Base-by-base conservation (phyloP, 164 flowering plant genomes). In the Chimonanthus praecox region DNA sequence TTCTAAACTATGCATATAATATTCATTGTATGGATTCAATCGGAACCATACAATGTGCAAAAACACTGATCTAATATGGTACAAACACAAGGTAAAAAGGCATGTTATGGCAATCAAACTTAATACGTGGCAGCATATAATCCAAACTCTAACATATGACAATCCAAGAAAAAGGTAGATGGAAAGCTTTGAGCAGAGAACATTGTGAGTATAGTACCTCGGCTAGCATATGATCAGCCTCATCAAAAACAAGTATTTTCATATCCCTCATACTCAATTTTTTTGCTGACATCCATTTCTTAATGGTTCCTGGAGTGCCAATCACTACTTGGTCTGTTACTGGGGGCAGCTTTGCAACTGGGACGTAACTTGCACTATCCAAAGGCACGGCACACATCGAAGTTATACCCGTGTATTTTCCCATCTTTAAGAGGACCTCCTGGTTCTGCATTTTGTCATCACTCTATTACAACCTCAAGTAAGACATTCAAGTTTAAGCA, bases 171-270 rank as follows among this genome's bases (percentile, higher is more conserved):
- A 15, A 51, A 9, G 9, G 4, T 51, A 51, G 58, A 51, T 51
- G 9, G 58, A 5, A 51, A 51, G 58, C 13, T 51, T 9, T 5
- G 9, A 51, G 58, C 13, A 33, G 33, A 33, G 33, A 33, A 33
- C 33, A 33, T 33, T 33, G 33, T 33, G 33, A 33, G 33, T 33
- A 13, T 21, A 47, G 7, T 47, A 93, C 99, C 94, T 88, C 94
- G 5, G 89, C 97, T 70, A 96, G 79, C 99, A 96, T 96, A 76
- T 90, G 97, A 83, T 96, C 99, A 75, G 99, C 99, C 78, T 96
- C 99, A 72, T 96, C 99, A 81, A 90, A 96, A 44, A 96, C 99
- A 74, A 96, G 92, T 76, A 96, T 87, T 85, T 87, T 92, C 83
- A 96, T 54, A 49, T 69, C 68, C 43, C 75, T 71, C 3, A 79